These are phyloP conservation scores for Medicago lupulina DNA, from an alignment of 306 rosid species.

Conservation along the genomic window DNA sequence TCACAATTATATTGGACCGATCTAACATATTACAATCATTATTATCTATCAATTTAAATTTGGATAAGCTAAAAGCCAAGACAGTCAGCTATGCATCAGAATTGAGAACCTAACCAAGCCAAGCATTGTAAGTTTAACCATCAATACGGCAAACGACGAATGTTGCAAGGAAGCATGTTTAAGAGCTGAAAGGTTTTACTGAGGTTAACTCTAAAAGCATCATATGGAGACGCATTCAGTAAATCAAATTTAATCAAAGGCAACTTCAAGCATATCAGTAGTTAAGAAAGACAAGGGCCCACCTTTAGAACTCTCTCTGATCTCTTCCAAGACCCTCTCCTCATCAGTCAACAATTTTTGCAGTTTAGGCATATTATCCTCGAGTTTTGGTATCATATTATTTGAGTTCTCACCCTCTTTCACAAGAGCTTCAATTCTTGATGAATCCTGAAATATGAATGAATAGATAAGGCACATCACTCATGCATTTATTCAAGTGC, in stretches of 20 bases:
- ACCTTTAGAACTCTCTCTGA: constrained; percentile 85
- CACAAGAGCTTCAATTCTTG: constrained; percentile 57
- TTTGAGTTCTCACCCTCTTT: constrained; percentile 83
- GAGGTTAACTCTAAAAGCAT: neutral
- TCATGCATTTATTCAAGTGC: constrained; percentile 4
- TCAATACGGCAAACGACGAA: neutral
- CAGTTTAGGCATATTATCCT: constrained; percentile 69
- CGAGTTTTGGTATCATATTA: constrained; percentile 77
- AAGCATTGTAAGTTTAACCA: constrained; percentile 7
- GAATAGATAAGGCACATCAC: constrained; percentile 38
- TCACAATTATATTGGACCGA: neutral
- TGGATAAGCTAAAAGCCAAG: neutral
- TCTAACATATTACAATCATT: constrained; percentile 10
- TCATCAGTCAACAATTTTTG: constrained; percentile 79
- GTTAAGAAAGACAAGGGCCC: constrained; percentile 17
- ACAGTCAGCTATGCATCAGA: constrained; percentile 11
- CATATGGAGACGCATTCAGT: constrained; percentile 16
- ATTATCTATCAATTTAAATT: constrained; percentile 1
- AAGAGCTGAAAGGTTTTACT: constrained; percentile 5
- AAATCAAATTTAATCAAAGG: constrained; percentile 20
- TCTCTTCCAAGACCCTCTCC: constrained; percentile 82
- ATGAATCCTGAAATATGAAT: constrained; percentile 71
- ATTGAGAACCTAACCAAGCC: constrained; percentile 15
- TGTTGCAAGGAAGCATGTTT: constrained; percentile 3
- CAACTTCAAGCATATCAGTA: constrained; percentile 5